Evolutionary conservation across 495 filamentous ascomycete species (phyloP).

Genomic region (Podospora fimiseda): DNA sequence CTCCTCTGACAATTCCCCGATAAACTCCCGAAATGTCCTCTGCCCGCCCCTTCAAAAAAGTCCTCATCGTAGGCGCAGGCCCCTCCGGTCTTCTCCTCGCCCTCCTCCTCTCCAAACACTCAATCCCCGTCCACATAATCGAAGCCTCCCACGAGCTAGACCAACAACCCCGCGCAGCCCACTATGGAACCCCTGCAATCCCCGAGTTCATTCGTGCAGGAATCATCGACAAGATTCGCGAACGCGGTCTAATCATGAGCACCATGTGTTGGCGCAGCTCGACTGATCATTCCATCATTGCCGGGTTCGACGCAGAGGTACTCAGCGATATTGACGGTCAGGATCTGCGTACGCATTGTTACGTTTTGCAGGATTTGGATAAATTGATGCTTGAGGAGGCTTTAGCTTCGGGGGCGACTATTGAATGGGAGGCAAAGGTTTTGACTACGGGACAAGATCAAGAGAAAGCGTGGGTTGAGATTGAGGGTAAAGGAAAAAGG

Average conservation of each 20-base stretch:
- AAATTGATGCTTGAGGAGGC: slow-evolving; percentile 14
- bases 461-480: slow-evolving; percentile 36
- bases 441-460: slow-evolving; percentile 36
- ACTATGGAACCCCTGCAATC: slow-evolving; percentile 40
- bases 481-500: slow-evolving; percentile 22
- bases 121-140: slow-evolving; percentile 47
- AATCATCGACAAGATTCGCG: slow-evolving; percentile 40
- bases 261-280: slow-evolving; percentile 44
- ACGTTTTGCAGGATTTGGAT: slow-evolving; percentile 42
- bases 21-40: not conserved
- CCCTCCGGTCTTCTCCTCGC: slow-evolving; percentile 52
- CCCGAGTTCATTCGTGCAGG: slow-evolving; percentile 45
- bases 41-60: slow-evolving; percentile 3
- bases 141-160: slow-evolving; percentile 46
- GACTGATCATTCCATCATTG: slow-evolving; percentile 30
- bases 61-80: slow-evolving; percentile 52
- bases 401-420: slow-evolving; percentile 5
- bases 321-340: slow-evolving; percentile 28
- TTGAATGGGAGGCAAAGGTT: slow-evolving; percentile 30
- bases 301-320: slow-evolving; percentile 24
- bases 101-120: slow-evolving; percentile 48
- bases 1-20: not conserved
- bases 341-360: slow-evolving; percentile 41
- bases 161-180: slow-evolving; percentile 50
- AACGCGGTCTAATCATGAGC: slow-evolving; percentile 35